Evolutionary conservation across 495 filamentous ascomycete genomes (phyloP).

Genomic region (Daldinia grandis): DNA sequence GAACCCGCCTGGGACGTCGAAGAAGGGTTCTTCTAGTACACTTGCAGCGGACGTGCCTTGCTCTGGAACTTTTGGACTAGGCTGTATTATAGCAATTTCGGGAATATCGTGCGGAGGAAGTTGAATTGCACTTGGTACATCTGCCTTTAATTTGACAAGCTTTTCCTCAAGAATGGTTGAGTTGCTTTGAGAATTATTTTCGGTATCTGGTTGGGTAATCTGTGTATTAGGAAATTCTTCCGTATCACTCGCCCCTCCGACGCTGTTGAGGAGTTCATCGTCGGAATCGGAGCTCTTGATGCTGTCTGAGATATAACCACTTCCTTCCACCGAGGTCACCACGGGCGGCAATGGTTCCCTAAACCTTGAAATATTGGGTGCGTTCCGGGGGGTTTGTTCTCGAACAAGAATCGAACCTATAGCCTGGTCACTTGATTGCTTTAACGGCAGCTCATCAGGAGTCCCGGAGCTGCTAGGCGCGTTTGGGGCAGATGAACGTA

Average conservation of each 20-base stretch:
- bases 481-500: slow-evolving; percentile 33
- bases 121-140: neutral
- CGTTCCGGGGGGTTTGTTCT: slow-evolving; percentile 55
- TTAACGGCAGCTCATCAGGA: slow-evolving; percentile 44
- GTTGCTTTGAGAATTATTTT: slow-evolving; percentile 13
- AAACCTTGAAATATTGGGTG: slow-evolving; percentile 56
- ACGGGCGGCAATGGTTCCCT: slow-evolving; percentile 71
- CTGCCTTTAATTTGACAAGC: neutral
- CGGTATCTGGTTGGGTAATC: slow-evolving; percentile 23
- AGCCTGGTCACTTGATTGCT: slow-evolving; percentile 70
- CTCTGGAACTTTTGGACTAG: slow-evolving; percentile 44
- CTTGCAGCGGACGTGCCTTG: slow-evolving; percentile 6
- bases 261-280: slow-evolving; percentile 29
- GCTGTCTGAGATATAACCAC: slow-evolving; percentile 62
- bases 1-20: slow-evolving; percentile 56
- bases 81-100: slow-evolving; percentile 50
- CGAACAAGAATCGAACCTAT: slow-evolving; percentile 67
- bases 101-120: slow-evolving; percentile 26
- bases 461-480: slow-evolving; percentile 32
- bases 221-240: slow-evolving; percentile 42
- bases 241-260: slow-evolving; percentile 25
- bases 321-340: slow-evolving; percentile 71
- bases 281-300: slow-evolving; percentile 39
- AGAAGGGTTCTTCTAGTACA: slow-evolving; percentile 30
- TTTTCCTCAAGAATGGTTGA: slow-evolving; percentile 11